These are phyloP conservation scores for Tylopilus subfusipes DNA, from an alignment of 768 basidiomycete genomes.

Conservation along the genomic window DNA sequence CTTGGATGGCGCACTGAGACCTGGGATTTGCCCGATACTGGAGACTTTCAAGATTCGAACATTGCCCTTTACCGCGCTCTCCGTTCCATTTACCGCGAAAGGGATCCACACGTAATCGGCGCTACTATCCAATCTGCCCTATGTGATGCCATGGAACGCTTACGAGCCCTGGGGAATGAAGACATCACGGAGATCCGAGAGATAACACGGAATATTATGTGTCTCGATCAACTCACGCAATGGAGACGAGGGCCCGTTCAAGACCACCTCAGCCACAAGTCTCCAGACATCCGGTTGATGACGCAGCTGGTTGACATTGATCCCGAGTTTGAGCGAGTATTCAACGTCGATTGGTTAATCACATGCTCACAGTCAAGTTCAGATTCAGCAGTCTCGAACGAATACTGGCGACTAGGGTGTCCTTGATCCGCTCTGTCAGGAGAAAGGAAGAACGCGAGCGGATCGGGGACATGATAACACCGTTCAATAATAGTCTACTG, in stretches of 20 bases:
- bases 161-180: slow-evolving; percentile 70
- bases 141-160: slow-evolving; percentile 55
- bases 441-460: slow-evolving; percentile 70
- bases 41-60: slow-evolving; percentile 43
- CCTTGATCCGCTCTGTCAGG: slow-evolving; percentile 69
- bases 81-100: slow-evolving; percentile 77
- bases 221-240: slow-evolving; percentile 67
- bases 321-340: slow-evolving; percentile 63
- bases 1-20: slow-evolving; percentile 93
- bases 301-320: slow-evolving; percentile 46
- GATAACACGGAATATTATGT: slow-evolving; percentile 70
- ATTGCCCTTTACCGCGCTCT: slow-evolving; percentile 74
- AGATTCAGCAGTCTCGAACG: slow-evolving; percentile 77
- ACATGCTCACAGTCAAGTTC: slow-evolving; percentile 12
- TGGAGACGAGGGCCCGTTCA: slow-evolving; percentile 48
- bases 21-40: slow-evolving; percentile 85
- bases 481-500: slow-evolving; percentile 47
- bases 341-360: background rate
- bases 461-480: slow-evolving; percentile 66
- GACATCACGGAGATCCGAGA: slow-evolving; percentile 73
- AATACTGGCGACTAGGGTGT: slow-evolving; percentile 76
- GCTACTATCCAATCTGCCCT: slow-evolving; percentile 49
- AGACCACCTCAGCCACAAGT: slow-evolving; percentile 29
- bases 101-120: slow-evolving; percentile 51
- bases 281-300: slow-evolving; percentile 37